Percentiles rank a stretch among this genome's conserved stretches.
phyloP scores from a whole-genome alignment of 352 stramenopile genomes.

The Phytophthora vignae region DNA sequence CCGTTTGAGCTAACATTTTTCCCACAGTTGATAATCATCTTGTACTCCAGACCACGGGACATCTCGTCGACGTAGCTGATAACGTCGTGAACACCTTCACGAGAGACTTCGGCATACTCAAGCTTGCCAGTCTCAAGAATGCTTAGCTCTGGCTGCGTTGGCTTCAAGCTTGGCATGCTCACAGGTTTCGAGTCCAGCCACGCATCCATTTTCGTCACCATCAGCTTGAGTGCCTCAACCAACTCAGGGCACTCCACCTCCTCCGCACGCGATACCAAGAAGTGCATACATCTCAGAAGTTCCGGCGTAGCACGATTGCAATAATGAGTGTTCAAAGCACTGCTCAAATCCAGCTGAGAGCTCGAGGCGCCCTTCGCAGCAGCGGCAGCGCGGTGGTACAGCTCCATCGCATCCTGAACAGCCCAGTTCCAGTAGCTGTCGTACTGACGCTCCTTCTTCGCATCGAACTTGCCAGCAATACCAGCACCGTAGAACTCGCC shows the following conservation, averaged over 20 bases:
- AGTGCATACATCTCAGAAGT: constrained; percentile 61
- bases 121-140: constrained; percentile 63
- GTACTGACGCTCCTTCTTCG: constrained; percentile 77
- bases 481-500: constrained; percentile 65
- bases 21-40: neutral
- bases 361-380: constrained; percentile 4
- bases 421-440: constrained; percentile 89
- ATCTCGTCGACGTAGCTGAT: constrained; percentile 78
- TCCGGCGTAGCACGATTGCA: constrained; percentile 79
- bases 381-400: constrained; percentile 62
- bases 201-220: constrained; percentile 67
- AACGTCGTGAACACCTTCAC: constrained; percentile 56
- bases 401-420: constrained; percentile 71
- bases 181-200: constrained; percentile 68
- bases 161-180: constrained; percentile 63
- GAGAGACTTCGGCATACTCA: constrained; percentile 64
- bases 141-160: constrained; percentile 56
- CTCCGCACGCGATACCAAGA: constrained; percentile 55
- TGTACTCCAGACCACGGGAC: constrained; percentile 67
- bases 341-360: constrained; percentile 32
- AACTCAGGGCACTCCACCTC: constrained; percentile 51
- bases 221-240: constrained; percentile 59
- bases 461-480: constrained; percentile 70
- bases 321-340: constrained; percentile 43
- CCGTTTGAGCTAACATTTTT: no score